Evolutionary conservation across 2,329 filamentous ascomycete genomes (phyloP).

Genomic region (Microsporum canis): DNA sequence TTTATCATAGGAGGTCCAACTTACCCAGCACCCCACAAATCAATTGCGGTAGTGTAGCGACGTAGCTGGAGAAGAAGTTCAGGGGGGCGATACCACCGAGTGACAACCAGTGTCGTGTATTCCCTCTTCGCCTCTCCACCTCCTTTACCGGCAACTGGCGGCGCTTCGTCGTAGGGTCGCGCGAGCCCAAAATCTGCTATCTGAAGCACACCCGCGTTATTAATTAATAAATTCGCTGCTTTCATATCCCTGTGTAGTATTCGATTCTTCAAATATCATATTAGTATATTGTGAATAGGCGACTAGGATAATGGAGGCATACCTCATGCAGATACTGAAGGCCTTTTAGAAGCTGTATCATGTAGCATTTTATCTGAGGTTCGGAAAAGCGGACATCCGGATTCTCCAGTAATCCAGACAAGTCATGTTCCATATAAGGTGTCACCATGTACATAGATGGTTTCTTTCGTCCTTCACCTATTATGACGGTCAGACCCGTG

Average conservation of each 20-base stretch:
- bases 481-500: slow-evolving; percentile 10
- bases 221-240: slow-evolving; percentile 92
- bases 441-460: slow-evolving; percentile 95
- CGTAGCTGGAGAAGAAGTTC: slow-evolving; percentile 81
- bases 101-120: slow-evolving; percentile 94
- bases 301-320: slow-evolving; percentile 14
- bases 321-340: slow-evolving; percentile 78
- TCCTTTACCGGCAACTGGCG: slow-evolving; percentile 63
- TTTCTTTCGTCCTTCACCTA: slow-evolving; percentile 64
- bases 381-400: slow-evolving; percentile 77
- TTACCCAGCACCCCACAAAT: slow-evolving; percentile 95
- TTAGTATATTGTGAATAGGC: slow-evolving; percentile 16
- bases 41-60: slow-evolving; percentile 92
- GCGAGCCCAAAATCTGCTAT: slow-evolving; percentile 97
- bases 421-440: slow-evolving; percentile 97
- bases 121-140: slow-evolving; percentile 78
- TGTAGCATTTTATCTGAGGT: slow-evolving; percentile 94
- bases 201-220: slow-evolving; percentile 82
- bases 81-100: slow-evolving; percentile 90
- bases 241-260: slow-evolving; percentile 99
- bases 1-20: slow-evolving; percentile 19
- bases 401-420: slow-evolving; percentile 94
- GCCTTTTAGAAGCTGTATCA: slow-evolving; percentile 84
- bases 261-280: slow-evolving; percentile 41
- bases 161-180: slow-evolving; percentile 77